Evolutionary conservation across 116 monocot genomes (phyloP).

Genomic region (Zostera marina): DNA sequence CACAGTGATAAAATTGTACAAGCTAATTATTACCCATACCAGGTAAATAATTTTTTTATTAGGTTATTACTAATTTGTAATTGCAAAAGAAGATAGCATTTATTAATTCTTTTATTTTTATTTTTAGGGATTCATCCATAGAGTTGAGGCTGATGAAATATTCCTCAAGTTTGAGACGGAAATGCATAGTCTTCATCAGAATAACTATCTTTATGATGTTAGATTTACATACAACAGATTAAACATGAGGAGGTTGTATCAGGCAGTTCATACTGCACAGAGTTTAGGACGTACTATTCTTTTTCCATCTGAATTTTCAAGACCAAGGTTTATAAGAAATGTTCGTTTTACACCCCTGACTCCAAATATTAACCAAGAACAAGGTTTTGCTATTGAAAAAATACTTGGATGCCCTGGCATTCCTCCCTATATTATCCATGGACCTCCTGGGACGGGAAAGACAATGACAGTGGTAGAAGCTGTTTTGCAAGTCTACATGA

Average conservation of each 20-base stretch:
- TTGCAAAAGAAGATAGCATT: not conserved
- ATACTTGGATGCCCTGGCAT: slow-evolving; percentile 67
- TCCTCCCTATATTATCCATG: slow-evolving; percentile 86
- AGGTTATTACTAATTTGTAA: too few relatives aligned
- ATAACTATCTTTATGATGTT: slow-evolving; percentile 46
- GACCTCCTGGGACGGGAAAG: slow-evolving; percentile 95
- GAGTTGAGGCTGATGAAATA: slow-evolving; percentile 84
- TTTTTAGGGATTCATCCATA: slow-evolving; percentile 73
- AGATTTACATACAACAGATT: slow-evolving; percentile 74
- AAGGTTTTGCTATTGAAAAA: slow-evolving; percentile 41
- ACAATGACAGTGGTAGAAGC: slow-evolving; percentile 77
- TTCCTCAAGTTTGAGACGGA: slow-evolving; percentile 42
- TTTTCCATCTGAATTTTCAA: slow-evolving; percentile 32
- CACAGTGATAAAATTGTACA: slow-evolving; percentile 9
- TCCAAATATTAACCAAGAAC: slow-evolving; percentile 51
- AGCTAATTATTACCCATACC: slow-evolving; percentile 18
- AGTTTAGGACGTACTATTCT: slow-evolving; percentile 35
- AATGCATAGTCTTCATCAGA: slow-evolving; percentile 35
- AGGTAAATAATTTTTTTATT: slow-evolving; percentile 25
- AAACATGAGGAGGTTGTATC: slow-evolving; percentile 69
- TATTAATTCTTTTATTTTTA: not conserved
- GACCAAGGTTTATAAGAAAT: slow-evolving; percentile 22
- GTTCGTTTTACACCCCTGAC: slow-evolving; percentile 25
- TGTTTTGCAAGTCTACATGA: slow-evolving; percentile 50
- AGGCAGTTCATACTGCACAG: slow-evolving; percentile 47